phyloP scores from a whole-genome alignment of 805 yeast species.

The Candida gorgasii region DNA sequence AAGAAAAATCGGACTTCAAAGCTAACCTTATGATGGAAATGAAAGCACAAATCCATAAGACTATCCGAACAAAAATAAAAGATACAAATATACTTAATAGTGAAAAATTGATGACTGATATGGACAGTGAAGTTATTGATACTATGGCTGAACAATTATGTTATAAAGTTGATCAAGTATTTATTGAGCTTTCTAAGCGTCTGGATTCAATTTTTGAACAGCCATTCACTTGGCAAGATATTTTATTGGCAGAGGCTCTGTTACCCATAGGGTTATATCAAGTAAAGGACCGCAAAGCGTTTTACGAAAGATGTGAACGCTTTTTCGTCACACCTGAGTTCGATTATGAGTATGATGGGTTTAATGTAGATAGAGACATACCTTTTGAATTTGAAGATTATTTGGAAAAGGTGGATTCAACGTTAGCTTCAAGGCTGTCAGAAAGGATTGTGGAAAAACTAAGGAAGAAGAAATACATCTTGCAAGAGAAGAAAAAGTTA shows the following conservation, averaged over 20 bases:
- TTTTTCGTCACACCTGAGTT: constrained; percentile 27
- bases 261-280: constrained; percentile 11
- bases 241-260: constrained; percentile 24
- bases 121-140: constrained; percentile 2
- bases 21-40: constrained; percentile 14
- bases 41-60: constrained; percentile 14
- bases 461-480: background rate
- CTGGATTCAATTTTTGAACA: background rate
- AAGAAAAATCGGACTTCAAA: constrained; percentile 7
- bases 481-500: constrained; percentile 6
- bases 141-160: constrained; percentile 10
- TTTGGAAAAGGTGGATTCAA: constrained; percentile 10
- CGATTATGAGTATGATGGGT: constrained; percentile 29
- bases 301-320: constrained; percentile 26
- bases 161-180: constrained; percentile 8
- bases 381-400: constrained; percentile 12
- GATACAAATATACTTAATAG: background rate
- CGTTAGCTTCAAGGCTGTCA: background rate
- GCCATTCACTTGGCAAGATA: constrained; percentile 37
- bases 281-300: constrained; percentile 12
- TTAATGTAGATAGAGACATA: constrained; percentile 11
- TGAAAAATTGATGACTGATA: constrained; percentile 10
- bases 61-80: constrained; percentile 6
- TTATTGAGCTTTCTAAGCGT: constrained; percentile 12
- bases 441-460: background rate